Conservation (phyloP, 805 yeast genomes). For the Candida germanica region DNA sequence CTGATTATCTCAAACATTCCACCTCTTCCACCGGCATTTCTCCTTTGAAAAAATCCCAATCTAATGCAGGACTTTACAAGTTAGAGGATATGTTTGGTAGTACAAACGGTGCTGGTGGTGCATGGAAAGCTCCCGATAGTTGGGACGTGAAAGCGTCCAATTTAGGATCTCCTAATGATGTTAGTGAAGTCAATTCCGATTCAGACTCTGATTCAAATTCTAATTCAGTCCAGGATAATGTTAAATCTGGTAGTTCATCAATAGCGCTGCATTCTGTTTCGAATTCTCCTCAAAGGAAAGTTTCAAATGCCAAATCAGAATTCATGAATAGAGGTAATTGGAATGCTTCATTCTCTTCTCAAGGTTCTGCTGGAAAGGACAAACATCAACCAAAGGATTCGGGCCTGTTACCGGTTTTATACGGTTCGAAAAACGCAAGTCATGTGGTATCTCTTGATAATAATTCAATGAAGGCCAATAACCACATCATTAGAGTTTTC, state of each 20-base stretch:
- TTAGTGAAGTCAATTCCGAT: constrained; percentile 3
- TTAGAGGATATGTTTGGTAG: not conserved
- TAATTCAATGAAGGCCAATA: constrained; percentile 24
- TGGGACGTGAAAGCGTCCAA: constrained; percentile 43
- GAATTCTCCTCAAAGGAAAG: not conserved
- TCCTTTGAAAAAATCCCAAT: constrained; percentile 8
- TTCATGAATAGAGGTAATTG: not conserved
- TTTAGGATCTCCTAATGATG: constrained; percentile 5
- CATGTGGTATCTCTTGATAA: constrained; percentile 15
- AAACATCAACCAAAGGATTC: constrained; percentile 1
- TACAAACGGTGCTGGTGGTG: constrained; percentile 1
- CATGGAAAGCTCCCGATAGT: constrained; percentile 47
- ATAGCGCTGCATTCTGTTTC: not conserved
- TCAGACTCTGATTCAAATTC: constrained; percentile 7
- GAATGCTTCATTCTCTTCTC: constrained; percentile 1
- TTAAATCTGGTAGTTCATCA: not conserved
- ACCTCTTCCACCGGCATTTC: constrained; percentile 1
- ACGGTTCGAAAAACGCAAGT: constrained; percentile 25
- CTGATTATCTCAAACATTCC: constrained; percentile 5
- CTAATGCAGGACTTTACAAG: constrained; percentile 1
- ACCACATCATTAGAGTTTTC: constrained; percentile 66
- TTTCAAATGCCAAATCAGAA: not conserved
- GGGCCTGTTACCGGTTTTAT: constrained; percentile 28
- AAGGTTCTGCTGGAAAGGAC: constrained; percentile 2
- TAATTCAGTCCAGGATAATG: not conserved